phyloP scores from a whole-genome alignment of 805 yeast genomes.

The Helenozyma baotianmanensis region DNA sequence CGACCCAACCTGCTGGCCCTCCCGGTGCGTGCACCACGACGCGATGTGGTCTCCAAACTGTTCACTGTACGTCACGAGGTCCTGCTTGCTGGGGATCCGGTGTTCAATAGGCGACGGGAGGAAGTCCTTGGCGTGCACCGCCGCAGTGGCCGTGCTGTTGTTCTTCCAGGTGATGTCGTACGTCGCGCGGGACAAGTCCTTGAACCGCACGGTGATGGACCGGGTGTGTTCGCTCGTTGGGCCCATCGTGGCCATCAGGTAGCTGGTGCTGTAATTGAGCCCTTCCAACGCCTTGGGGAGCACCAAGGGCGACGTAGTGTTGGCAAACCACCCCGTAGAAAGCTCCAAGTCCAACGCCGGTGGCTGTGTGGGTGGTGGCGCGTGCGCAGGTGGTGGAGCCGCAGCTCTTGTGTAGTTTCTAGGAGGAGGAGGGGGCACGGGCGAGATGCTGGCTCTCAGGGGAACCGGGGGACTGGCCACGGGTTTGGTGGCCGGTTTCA shows the following conservation, averaged over 20 bases:
- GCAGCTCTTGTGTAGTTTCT: conserved; percentile 17
- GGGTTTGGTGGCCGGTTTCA: conserved; percentile 4
- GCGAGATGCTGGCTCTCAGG: no score
- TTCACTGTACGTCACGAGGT: conserved; percentile 29
- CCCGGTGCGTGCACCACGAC: conserved; percentile 47
- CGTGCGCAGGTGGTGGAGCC: conserved; percentile 9
- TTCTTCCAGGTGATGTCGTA: conserved; percentile 40
- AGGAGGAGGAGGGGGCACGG: conserved; percentile 28
- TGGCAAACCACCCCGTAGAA: conserved; percentile 44
- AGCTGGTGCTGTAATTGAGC: conserved; percentile 26
- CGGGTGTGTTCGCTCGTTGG: conserved; percentile 16
- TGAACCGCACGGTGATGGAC: conserved; percentile 32
- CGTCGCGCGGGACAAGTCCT: conserved; percentile 37
- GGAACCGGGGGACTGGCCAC: background rate
- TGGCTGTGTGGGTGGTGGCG: conserved; percentile 17
- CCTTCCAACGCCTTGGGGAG: conserved; percentile 39
- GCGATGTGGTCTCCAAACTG: conserved; percentile 51
- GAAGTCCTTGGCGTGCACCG: conserved; percentile 26
- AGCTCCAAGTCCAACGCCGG: conserved; percentile 43
- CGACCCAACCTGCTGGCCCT: conserved; percentile 45
- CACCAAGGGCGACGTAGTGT: conserved; percentile 16
- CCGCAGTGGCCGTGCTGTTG: conserved; percentile 15
- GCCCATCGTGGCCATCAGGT: conserved; percentile 11
- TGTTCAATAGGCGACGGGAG: conserved; percentile 40
- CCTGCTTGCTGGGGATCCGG: conserved; percentile 25